Base-by-base conservation (phyloP, 2,329 filamentous ascomycete genomes). In the Trichoderma lentiforme region DNA sequence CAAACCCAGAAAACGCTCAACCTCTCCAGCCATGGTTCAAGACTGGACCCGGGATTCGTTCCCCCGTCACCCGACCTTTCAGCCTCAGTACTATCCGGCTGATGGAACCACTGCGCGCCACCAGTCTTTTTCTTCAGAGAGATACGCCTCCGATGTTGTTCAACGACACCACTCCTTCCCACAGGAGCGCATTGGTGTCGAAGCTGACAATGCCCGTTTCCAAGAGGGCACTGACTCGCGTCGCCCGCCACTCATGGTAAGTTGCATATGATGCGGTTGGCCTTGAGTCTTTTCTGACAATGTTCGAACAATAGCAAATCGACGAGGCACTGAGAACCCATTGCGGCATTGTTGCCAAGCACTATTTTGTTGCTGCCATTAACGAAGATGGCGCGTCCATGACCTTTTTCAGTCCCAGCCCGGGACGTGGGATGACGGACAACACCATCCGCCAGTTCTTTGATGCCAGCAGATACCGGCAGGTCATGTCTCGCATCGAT, bases 361-460 rank as follows among this genome's bases (percentile, higher is more conserved):
- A 81, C 73, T 89, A 86, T 76, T 88, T 89, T 74, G 81, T 89
- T 39, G 86, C 84, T 12, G 84, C 83, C 2, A 79, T 87, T 53
- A 80, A 83, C 43, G 85, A 87, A 32, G 85, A 86, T 72, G 85
- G 85, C 24, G 81, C 82, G 18, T 76, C 82, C 2, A 81, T 82
- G 71, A 86, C 82, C 4, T 87, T 86, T 70, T 81, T 83, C 3
- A 84, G 84, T 3, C 84, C 85, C 3, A 84, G 84, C 4, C 84
- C 85, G 0, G 79, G 81, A 18, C 77, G 80, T 53, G 79, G 79
- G 24, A 76, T 83, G 70, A 74, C 82, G 71, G 80, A 83, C 72
- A 76, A 81, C 67, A 76, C 83, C 67, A 77, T 85, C 62, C 78
- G 79, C 3, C 81, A 82, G 26, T 87, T 88, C 72, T 87, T 89